Percentiles rank a stretch among this genome's conserved stretches.
Conservation (phyloP, 2,329 filamentous ascomycete species). For the Anthostomella pinea region DNA sequence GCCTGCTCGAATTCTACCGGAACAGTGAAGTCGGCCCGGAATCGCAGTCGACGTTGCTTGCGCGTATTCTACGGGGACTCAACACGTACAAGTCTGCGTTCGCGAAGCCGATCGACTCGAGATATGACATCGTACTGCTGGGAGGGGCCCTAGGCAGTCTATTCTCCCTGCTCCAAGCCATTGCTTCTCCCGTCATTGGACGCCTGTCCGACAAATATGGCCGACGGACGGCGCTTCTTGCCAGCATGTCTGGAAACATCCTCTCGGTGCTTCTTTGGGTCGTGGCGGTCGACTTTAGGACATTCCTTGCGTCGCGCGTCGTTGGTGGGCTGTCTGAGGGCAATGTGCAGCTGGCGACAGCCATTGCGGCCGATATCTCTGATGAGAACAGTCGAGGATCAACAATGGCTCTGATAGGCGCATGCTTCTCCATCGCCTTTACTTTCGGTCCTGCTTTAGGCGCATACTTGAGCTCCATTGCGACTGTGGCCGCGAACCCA, state of each 20-base stretch:
- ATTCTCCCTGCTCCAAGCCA: constrained; percentile 85
- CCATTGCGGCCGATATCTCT: constrained; percentile 94
- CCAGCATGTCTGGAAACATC: constrained; percentile 91
- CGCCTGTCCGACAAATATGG: constrained; percentile 85
- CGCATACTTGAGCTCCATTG: constrained; percentile 76
- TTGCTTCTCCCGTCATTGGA: constrained; percentile 90
- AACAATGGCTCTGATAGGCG: constrained; percentile 94
- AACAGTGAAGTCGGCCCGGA: constrained; percentile 63
- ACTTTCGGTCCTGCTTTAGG: constrained; percentile 93
- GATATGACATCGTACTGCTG: constrained; percentile 94
- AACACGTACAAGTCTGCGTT: constrained; percentile 96
- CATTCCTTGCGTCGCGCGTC: constrained; percentile 88
- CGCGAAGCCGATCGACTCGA: constrained; percentile 85
- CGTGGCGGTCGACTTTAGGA: constrained; percentile 87
- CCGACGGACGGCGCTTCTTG: constrained; percentile 79
- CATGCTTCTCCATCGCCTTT: constrained; percentile 95
- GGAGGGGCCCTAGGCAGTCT: constrained; percentile 91
- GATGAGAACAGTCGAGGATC: constrained; percentile 79
- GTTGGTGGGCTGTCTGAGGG: constrained; percentile 94
- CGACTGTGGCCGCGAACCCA: constrained; percentile 79
- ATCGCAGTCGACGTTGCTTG: constrained; percentile 58
- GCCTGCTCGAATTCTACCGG: constrained; percentile 94
- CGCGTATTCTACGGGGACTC: constrained; percentile 74
- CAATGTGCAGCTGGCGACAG: constrained; percentile 93
- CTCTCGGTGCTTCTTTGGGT: constrained; percentile 94